Conservation (phyloP, 1,284 basidiomycete species). For the Ceratobasidium sp. region DNA sequence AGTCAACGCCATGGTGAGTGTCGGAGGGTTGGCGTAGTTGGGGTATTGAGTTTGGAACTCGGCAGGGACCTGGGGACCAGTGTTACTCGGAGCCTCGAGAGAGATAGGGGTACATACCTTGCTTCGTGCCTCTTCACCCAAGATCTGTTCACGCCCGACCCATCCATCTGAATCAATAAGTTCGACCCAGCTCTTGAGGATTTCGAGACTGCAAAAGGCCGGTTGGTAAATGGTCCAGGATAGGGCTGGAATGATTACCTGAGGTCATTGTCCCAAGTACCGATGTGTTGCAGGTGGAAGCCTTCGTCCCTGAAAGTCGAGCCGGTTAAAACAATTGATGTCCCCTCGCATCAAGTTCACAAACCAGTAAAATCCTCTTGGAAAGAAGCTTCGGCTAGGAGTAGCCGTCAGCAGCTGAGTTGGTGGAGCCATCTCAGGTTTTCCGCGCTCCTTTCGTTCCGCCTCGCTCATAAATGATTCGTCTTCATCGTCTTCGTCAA, state of each 20-base stretch:
- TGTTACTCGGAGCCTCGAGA: background rate
- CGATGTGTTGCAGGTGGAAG: constrained; percentile 90
- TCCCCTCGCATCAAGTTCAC: constrained; percentile 36
- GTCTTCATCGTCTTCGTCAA: constrained; percentile 51
- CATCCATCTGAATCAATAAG: constrained; percentile 93
- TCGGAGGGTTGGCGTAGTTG: constrained; percentile 92
- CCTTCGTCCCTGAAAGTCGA: constrained; percentile 80
- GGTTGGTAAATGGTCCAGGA: constrained; percentile 13
- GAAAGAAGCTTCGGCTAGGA: constrained; percentile 94
- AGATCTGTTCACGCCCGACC: constrained; percentile 94
- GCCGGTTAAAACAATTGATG: background rate
- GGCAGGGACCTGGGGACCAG: constrained; percentile 67
- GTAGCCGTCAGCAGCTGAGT: constrained; percentile 87
- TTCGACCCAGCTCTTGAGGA: constrained; percentile 86
- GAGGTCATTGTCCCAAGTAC: constrained; percentile 90
- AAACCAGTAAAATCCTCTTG: constrained; percentile 94
- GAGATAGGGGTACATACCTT: constrained; percentile 58
- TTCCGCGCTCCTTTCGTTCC: constrained; percentile 51
- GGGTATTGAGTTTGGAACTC: constrained; percentile 94
- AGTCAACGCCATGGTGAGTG: constrained; percentile 87
- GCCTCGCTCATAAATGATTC: constrained; percentile 43
- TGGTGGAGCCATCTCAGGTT: constrained; percentile 74
- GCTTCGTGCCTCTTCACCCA: constrained; percentile 93
- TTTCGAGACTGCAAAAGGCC: constrained; percentile 68
- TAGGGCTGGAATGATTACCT: constrained; percentile 56